Base-by-base conservation (phyloP, 768 basidiomycete species). In the Collybiopsis luxurians region DNA sequence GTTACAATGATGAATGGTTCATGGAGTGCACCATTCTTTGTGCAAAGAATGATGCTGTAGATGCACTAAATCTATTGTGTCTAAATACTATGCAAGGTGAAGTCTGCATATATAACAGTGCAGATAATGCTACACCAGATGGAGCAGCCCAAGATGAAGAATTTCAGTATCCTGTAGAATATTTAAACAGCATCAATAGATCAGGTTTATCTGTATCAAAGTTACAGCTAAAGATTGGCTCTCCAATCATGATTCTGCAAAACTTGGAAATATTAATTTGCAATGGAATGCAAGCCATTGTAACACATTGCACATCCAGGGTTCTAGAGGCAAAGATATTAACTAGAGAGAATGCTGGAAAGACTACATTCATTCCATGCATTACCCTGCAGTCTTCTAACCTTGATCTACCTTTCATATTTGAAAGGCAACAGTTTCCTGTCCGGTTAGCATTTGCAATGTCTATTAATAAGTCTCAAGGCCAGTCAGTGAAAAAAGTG, bases 211-310 rank as follows among this genome's bases (percentile, higher is more conserved):
- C 31, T 34, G 31, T 34, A 34, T 34, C 31, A 34, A 34, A 13
- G 13, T 34, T 34, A 13, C 31, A 34, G 5, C 31, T 34, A 13
- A 34, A 34, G 13, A 5, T 34, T 34, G 31, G 31, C 13, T 34
- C 6, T 34, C 31, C 31, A 6, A 34, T 34, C 0, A 80, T 82
- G 56, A 59, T 82, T 0, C 63, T 83, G 0, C 54, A 75, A 0
- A 82, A 83, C 60, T 62, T 82, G 15, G 61, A 67, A 42, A 71
- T 77, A 4, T 15, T 49, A 0, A 60, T 78, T 0, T 77, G 71
- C 58, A 76, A 77, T 71, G 78, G 76, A 1, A 73, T 73, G 0
- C 23, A 67, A 0, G 46, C 67, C 42, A n/a, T 44, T 7, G 6
- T 44, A 5, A 44, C 24, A 19, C 6, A 5, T 9, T 44, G n/a